phyloP scores from a whole-genome alignment of 371 early-diverging fungal species.

The Mortierella sp. region DNA sequence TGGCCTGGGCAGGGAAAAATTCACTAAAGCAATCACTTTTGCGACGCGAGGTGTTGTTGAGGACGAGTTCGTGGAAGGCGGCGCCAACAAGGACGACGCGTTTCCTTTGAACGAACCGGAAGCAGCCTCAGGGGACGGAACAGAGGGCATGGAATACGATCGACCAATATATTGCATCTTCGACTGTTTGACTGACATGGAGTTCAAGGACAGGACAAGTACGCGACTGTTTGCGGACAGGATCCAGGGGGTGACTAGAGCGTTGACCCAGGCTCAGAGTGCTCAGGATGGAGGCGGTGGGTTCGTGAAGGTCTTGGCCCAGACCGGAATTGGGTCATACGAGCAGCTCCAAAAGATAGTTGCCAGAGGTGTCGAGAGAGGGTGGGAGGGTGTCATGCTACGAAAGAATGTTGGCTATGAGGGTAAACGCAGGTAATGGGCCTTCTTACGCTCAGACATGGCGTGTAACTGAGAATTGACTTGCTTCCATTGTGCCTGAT shows the following conservation, averaged over 20 bases:
- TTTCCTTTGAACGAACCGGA: not conserved
- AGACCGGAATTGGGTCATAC: constrained; percentile 43
- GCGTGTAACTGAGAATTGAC: too few relatives aligned
- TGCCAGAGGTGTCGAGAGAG: constrained; percentile 43
- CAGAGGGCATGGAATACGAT: constrained; percentile 6
- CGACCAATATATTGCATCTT: constrained; percentile 67
- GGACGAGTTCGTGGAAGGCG: not conserved
- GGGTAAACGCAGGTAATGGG: constrained; percentile 67
- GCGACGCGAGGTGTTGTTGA: constrained; percentile 19
- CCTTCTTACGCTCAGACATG: too few relatives aligned
- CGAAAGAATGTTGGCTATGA: constrained; percentile 66
- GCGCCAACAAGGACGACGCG: constrained; percentile 7
- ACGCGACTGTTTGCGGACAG: constrained; percentile 52
- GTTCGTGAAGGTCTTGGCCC: constrained; percentile 57
- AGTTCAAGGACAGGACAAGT: constrained; percentile 55
- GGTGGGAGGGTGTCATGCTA: constrained; percentile 74
- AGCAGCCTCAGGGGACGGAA: not conserved
- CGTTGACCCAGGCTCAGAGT: constrained; percentile 17
- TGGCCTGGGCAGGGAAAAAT: constrained; percentile 33
- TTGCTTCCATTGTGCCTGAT: too few relatives aligned
- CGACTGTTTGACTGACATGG: constrained; percentile 61
- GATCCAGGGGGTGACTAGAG: constrained; percentile 25
- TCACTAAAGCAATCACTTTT: constrained; percentile 35
- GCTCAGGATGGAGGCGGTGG: not conserved
- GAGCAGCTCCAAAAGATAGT: constrained; percentile 57